Evolutionary conservation across 2,329 filamentous ascomycete species (phyloP).

Genomic region (Chaetomium strumarium): DNA sequence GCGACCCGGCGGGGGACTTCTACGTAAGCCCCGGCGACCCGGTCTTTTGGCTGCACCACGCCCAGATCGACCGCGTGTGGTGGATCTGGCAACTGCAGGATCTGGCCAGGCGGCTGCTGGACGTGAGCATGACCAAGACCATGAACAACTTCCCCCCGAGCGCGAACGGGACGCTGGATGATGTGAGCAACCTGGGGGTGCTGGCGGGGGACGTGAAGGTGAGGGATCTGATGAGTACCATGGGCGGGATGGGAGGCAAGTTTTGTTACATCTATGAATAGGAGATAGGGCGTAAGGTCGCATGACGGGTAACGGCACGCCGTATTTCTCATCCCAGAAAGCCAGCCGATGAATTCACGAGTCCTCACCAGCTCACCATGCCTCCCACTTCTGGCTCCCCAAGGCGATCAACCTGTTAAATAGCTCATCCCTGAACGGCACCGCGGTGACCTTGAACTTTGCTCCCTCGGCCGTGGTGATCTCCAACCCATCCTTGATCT

Average conservation of each 20-base stretch:
- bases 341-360: too few species aligned
- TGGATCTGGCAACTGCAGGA: conserved; percentile 25
- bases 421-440: conserved; percentile 66
- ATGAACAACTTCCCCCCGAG: conserved; percentile 22
- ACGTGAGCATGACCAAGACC: conserved; percentile 26
- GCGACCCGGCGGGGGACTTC: conserved; percentile 21
- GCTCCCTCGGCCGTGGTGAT: conserved; percentile 54
- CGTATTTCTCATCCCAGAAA: too few species aligned
- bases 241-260: conserved; percentile 26
- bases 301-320: too few species aligned
- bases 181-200: conserved; percentile 23
- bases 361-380: conserved; percentile 59
- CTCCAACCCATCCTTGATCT: conserved; percentile 70
- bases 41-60: conserved; percentile 20
- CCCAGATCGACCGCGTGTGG: conserved; percentile 22
- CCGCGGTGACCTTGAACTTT: conserved; percentile 60
- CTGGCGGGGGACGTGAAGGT: conserved; percentile 18
- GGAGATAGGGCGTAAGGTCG: neutral
- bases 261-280: conserved; percentile 25
- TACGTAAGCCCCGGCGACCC: conserved; percentile 19
- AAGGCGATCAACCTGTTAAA: conserved; percentile 71
- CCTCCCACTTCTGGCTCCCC: conserved; percentile 78
- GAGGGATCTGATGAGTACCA: conserved; percentile 22
- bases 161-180: conserved; percentile 25
- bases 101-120: conserved; percentile 16